Conservation (phyloP, 345 rosid genomes). For the Jatropha curcas region DNA sequence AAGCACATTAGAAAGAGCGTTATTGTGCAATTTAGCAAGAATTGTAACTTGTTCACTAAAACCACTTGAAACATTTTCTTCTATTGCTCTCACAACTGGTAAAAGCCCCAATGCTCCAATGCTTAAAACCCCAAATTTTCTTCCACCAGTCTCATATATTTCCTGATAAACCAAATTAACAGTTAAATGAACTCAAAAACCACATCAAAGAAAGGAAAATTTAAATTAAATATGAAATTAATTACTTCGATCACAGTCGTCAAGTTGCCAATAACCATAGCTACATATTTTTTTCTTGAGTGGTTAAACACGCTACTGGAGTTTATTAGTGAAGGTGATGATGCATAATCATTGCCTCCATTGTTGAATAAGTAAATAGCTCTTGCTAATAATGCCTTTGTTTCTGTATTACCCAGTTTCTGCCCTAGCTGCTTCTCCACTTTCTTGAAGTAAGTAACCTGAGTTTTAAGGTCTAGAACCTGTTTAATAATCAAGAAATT, state of each 20-base stretch:
- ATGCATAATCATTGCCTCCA: conserved; percentile 39
- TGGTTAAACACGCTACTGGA: conserved; percentile 17
- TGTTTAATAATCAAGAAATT: not conserved
- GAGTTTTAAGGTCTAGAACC: conserved; percentile 46
- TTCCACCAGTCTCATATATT: conserved; percentile 44
- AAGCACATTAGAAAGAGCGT: conserved; percentile 19
- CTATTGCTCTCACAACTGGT: conserved; percentile 19
- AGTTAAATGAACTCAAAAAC: not conserved
- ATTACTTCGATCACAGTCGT: conserved; percentile 35
- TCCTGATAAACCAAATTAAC: conserved; percentile 26
- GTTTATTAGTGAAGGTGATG: not conserved
- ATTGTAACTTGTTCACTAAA: conserved; percentile 25
- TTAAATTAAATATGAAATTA: not conserved
- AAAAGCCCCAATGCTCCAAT: conserved; percentile 28
- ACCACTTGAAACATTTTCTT: conserved; percentile 11
- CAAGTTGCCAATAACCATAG: conserved; percentile 38
- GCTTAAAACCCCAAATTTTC: conserved; percentile 43
- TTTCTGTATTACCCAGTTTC: conserved; percentile 34
- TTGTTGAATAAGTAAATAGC: conserved; percentile 45
- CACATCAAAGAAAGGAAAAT: not conserved
- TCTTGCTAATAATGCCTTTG: conserved; percentile 32
- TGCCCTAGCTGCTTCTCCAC: conserved; percentile 30
- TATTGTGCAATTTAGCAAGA: conserved; percentile 29
- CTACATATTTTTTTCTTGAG: conserved; percentile 21
- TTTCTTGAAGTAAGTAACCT: conserved; percentile 35